Evolutionary conservation across 805 yeast species (phyloP).

Genomic region (Tetrapisispora pingtungensis): DNA sequence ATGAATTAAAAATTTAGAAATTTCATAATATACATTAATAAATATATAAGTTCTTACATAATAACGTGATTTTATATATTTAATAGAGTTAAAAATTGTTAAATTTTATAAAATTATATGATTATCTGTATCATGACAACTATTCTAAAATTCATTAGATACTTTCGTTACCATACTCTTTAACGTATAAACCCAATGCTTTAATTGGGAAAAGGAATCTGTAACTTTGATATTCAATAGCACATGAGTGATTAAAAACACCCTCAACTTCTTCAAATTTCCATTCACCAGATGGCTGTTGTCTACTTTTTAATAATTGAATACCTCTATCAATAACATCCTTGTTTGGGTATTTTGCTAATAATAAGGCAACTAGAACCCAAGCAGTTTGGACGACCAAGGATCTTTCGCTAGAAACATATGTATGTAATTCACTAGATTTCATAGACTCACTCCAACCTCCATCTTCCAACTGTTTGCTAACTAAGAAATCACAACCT

Average conservation of each 20-base stretch:
- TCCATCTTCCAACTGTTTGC: conserved; percentile 75
- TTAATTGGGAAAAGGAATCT: conserved; percentile 83
- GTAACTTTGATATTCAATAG: conserved; percentile 93
- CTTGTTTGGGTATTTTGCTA: conserved; percentile 71
- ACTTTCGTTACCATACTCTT: conserved; percentile 7
- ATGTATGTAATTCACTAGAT: conserved; percentile 70
- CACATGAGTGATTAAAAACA: conserved; percentile 88
- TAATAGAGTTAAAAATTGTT: too few species aligned
- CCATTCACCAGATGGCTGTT: conserved; percentile 74
- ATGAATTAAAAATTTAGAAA: conserved; percentile 21
- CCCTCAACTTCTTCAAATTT: conserved; percentile 81
- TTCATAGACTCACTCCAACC: conserved; percentile 98
- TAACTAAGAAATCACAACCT: conserved; percentile 79
- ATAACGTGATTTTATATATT: too few species aligned
- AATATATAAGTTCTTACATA: too few species aligned
- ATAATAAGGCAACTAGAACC: conserved; percentile 73
- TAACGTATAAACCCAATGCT: conserved; percentile 70
- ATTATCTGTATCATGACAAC: not conserved
- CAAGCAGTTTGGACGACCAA: conserved; percentile 86
- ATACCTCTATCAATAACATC: conserved; percentile 56
- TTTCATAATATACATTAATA: not conserved
- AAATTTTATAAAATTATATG: too few species aligned
- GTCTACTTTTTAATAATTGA: conserved; percentile 52
- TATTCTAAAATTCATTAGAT: not conserved
- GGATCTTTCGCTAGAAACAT: conserved; percentile 54